These are phyloP conservation scores for Fusarium robinianum DNA, from an alignment of 2,329 filamentous ascomycete genomes.

Conservation along the genomic window DNA sequence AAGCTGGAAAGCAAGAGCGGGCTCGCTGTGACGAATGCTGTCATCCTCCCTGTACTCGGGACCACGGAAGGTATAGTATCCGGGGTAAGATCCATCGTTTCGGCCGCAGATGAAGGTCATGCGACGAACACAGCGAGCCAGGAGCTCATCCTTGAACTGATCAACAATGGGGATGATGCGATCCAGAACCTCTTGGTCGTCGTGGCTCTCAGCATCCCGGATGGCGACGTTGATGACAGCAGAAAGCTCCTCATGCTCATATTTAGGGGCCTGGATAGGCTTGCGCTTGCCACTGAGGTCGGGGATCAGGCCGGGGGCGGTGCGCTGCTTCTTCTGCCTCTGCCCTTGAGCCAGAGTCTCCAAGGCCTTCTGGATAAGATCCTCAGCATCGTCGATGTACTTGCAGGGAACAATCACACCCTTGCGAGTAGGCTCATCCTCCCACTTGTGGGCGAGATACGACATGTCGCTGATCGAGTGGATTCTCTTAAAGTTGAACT, in stretches of 20 bases:
- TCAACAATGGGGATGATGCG: constrained; percentile 78
- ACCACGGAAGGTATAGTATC: constrained; percentile 98
- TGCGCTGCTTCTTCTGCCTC: constrained; percentile 60
- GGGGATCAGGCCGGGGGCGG: constrained; percentile 64
- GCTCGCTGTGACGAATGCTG: constrained; percentile 96
- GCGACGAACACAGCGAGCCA: constrained; percentile 80
- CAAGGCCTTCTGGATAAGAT: constrained; percentile 80
- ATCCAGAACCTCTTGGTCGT: constrained; percentile 78
- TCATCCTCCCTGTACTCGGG: constrained; percentile 87
- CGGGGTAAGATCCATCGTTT: constrained; percentile 91
- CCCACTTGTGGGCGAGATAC: constrained; percentile 74
- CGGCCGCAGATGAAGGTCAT: constrained; percentile 96
- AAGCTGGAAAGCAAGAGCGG: constrained; percentile 96
- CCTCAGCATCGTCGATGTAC: constrained; percentile 93
- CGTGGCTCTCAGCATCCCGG: constrained; percentile 80
- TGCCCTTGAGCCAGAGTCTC: constrained; percentile 73
- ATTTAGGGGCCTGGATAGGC: constrained; percentile 41
- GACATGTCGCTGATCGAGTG: constrained; percentile 97
- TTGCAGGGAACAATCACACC: constrained; percentile 93
- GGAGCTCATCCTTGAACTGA: constrained; percentile 81
- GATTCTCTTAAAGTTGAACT: constrained; percentile 75
- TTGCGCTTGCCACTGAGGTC: constrained; percentile 76
- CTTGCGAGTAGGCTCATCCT: constrained; percentile 80
- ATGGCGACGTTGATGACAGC: constrained; percentile 93
- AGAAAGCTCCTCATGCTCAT: constrained; percentile 71